Evolutionary conservation across 345 rosid genomes (phyloP).

Genomic region (Nasturtium officinale): DNA sequence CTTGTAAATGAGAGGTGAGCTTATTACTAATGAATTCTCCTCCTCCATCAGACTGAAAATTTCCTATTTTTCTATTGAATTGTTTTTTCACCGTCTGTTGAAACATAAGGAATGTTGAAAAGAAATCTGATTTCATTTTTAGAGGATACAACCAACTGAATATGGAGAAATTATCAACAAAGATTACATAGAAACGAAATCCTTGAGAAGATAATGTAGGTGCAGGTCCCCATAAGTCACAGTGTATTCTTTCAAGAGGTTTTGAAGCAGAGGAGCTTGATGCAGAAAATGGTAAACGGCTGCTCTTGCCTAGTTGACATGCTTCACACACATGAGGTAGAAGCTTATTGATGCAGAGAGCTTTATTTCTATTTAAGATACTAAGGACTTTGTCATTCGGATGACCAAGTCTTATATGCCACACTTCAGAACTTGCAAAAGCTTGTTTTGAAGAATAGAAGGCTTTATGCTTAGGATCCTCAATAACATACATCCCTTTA

Average conservation of each 20-base stretch:
- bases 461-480: too few species aligned
- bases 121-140: background rate
- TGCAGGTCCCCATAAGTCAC: background rate
- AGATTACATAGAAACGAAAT: background rate
- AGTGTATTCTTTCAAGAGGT: background rate
- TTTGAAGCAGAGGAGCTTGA: too few species aligned
- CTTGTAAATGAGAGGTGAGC: background rate
- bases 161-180: background rate
- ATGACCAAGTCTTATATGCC: too few species aligned
- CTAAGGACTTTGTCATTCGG: too few species aligned
- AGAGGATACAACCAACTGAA: background rate
- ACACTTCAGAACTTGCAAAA: too few species aligned
- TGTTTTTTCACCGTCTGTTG: background rate
- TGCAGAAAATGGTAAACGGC: too few species aligned
- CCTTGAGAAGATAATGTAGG: background rate
- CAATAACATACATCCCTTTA: too few species aligned
- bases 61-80: rapidly evolving
- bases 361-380: too few species aligned
- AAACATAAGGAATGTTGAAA: rapidly evolving
- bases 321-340: too few species aligned
- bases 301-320: too few species aligned
- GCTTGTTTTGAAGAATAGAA: too few species aligned
- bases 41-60: background rate
- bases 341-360: too few species aligned
- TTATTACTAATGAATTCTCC: background rate